These are phyloP conservation scores for Alternaria rosae DNA, from an alignment of 2,329 filamentous ascomycete genomes.

Conservation along the genomic window DNA sequence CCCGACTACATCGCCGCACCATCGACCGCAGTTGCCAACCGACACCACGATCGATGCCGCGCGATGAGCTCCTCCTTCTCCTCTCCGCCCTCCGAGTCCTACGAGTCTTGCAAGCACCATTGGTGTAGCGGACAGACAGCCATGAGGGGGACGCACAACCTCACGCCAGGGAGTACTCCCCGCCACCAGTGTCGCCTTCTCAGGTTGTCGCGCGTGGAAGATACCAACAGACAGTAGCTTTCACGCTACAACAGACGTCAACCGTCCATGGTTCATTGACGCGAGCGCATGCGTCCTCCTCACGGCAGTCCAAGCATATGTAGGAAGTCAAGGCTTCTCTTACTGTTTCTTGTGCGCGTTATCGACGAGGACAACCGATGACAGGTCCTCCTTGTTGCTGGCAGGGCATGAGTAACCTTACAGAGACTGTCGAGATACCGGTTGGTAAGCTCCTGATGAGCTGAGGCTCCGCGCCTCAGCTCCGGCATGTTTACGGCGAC, in stretches of 20 bases:
- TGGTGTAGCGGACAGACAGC: slow-evolving; percentile 17
- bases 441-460: slow-evolving; percentile 20
- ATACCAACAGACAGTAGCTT: slow-evolving; percentile 37
- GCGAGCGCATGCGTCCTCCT: slow-evolving; percentile 27
- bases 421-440: not conserved
- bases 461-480: slow-evolving; percentile 8
- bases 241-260: slow-evolving; percentile 31
- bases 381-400: not conserved
- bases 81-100: not conserved
- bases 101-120: slow-evolving; percentile 6
- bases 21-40: not conserved
- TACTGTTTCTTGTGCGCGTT: slow-evolving; percentile 9
- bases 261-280: slow-evolving; percentile 35
- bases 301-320: slow-evolving; percentile 21
- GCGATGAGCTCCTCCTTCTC: not conserved
- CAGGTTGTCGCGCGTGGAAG: slow-evolving; percentile 33
- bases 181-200: slow-evolving; percentile 37
- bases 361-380: not conserved
- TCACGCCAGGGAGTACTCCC: slow-evolving; percentile 31
- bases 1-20: not conserved
- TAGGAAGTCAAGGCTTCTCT: slow-evolving; percentile 20
- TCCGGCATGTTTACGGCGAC: slow-evolving; percentile 10
- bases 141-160: slow-evolving; percentile 20
- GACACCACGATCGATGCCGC: slow-evolving; percentile 5
- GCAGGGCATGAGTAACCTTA: not conserved